Evolutionary conservation across 768 basidiomycete species (phyloP).

Genomic region (Mrakia frigida): DNA sequence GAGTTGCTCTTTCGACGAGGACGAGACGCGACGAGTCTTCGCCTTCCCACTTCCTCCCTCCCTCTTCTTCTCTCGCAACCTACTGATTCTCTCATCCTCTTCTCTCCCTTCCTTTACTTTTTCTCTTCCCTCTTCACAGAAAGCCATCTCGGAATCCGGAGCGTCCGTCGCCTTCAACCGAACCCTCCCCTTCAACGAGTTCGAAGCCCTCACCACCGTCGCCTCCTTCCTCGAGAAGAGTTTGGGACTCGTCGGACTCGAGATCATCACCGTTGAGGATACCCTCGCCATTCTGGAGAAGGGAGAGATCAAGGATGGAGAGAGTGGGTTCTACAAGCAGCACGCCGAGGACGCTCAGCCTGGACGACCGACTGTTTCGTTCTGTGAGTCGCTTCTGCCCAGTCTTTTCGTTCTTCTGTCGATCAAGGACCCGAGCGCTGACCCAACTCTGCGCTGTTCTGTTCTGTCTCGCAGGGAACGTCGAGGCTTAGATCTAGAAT

Average conservation of each 20-base stretch:
- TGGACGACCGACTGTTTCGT: conserved; percentile 16
- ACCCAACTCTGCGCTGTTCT: not conserved
- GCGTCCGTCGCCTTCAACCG: conserved; percentile 74
- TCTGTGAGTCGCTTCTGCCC: conserved; percentile 12
- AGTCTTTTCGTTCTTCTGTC: too few relatives aligned
- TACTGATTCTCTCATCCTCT: not conserved
- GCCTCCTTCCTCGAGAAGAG: conserved; percentile 67
- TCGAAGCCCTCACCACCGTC: conserved; percentile 62
- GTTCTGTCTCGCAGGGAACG: not conserved
- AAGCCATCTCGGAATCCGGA: conserved; percentile 68
- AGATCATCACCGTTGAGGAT: conserved; percentile 25
- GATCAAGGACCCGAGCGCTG: not conserved
- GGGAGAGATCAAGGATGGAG: conserved; percentile 23
- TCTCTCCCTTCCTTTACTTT: too few relatives aligned
- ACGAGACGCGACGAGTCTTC: too few relatives aligned
- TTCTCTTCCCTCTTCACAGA: conserved; percentile 49
- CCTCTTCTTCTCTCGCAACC: not conserved
- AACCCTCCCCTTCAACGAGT: conserved; percentile 75
- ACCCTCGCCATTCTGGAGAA: conserved; percentile 3
- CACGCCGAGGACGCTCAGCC: conserved; percentile 28
- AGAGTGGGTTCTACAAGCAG: conserved; percentile 18
- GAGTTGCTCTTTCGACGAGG: conserved; percentile 32
- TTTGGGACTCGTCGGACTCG: conserved; percentile 18
- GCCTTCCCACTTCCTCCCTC: not conserved
- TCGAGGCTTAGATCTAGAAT: conserved; percentile 4